Evolutionary conservation across 768 basidiomycete genomes (phyloP).

Genomic region (Leucosporidium creatinivorum): DNA sequence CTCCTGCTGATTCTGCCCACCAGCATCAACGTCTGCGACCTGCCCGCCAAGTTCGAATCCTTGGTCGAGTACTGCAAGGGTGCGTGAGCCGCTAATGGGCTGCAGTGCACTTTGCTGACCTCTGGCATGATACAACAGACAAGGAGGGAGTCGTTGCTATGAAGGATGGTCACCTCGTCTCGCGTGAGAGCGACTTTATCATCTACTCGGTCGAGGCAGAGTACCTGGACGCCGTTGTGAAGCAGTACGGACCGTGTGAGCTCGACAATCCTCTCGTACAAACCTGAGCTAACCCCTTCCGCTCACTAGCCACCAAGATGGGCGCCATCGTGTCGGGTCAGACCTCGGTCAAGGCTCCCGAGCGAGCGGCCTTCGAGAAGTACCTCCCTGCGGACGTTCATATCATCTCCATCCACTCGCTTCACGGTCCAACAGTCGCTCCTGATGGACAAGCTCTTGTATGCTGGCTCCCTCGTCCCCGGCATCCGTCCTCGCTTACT

Average conservation of each 20-base stretch:
- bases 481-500: rapidly evolving
- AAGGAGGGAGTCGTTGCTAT: constrained; percentile 55
- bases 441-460: constrained; percentile 86
- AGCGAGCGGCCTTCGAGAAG: constrained; percentile 78
- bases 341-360: constrained; percentile 94
- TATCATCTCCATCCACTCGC: constrained; percentile 86
- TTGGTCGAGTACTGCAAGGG: constrained; percentile 59
- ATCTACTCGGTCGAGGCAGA: constrained; percentile 94
- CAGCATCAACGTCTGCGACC: constrained; percentile 86
- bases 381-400: constrained; percentile 76
- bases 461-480: constrained; percentile 33
- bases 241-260: constrained; percentile 84
- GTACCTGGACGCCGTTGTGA: constrained; percentile 71
- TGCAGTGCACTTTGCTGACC: background rate
- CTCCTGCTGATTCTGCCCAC: background rate
- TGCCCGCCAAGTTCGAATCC: constrained; percentile 62
- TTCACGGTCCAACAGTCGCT: constrained; percentile 86
- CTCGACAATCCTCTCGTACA: constrained; percentile 23
- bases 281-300: background rate
- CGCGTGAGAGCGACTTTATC: constrained; percentile 83
- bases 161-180: constrained; percentile 76
- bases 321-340: constrained; percentile 90
- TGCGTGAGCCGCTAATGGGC: constrained; percentile 36
- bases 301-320: constrained; percentile 69
- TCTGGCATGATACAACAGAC: background rate